These are phyloP conservation scores for Aspergillus saccharolyticus DNA, from an alignment of 495 filamentous ascomycete genomes.

Conservation along the genomic window DNA sequence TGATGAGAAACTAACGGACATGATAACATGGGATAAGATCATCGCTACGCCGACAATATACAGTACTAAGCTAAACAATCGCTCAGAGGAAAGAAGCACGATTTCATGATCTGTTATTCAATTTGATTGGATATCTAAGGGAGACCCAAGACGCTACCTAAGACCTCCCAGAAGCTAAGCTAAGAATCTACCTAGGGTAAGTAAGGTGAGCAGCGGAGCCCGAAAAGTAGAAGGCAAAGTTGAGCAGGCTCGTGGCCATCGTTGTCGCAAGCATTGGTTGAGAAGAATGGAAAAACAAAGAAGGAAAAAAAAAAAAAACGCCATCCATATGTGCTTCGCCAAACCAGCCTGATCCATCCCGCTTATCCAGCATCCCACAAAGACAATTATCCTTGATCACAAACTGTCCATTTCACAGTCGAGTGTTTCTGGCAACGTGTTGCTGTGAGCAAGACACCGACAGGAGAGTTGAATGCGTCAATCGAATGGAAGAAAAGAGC, in stretches of 20 bases:
- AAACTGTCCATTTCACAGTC: too few relatives aligned
- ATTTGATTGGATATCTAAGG: constrained; percentile 14
- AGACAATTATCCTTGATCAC: too few relatives aligned
- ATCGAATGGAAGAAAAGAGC: not conserved
- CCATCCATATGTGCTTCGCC: not conserved
- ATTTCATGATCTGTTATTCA: constrained; percentile 1
- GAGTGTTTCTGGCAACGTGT: too few relatives aligned
- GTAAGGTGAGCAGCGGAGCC: not conserved
- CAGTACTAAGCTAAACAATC: too few relatives aligned
- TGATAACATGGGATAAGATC: too few relatives aligned
- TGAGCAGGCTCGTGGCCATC: not conserved
- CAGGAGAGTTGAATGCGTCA: not conserved
- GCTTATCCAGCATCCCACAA: not conserved
- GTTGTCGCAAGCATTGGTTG: constrained; percentile 1
- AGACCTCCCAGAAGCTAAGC: not conserved
- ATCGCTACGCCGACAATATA: too few relatives aligned
- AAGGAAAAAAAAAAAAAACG: not conserved
- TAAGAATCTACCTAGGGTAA: not conserved
- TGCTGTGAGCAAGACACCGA: not conserved
- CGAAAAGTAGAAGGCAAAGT: not conserved
- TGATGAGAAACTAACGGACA: too few relatives aligned
- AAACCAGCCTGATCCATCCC: not conserved
- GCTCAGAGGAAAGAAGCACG: not conserved
- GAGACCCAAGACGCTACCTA: not conserved
- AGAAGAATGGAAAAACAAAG: not conserved